A percentile compares a stretch with the other conserved stretches of the same genome.
Conservation (phyloP, 2,329 filamentous ascomycete genomes). For the Cladosporium velox region DNA sequence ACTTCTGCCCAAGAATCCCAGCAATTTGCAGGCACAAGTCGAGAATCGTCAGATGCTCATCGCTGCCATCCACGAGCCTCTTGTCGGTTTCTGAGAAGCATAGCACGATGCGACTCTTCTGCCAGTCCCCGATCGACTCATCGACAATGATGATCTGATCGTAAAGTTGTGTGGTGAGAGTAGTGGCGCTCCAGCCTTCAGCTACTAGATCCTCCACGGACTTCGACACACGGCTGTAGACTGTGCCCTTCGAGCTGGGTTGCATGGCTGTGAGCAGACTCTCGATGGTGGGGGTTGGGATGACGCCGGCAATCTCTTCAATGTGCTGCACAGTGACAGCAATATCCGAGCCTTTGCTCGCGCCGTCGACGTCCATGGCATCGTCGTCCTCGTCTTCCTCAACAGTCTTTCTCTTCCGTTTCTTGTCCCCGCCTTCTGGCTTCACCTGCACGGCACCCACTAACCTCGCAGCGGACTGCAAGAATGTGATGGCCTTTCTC, state of each 20-base stretch:
- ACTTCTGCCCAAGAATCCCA: slow-evolving; percentile 25
- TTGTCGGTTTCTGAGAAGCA: slow-evolving; percentile 95
- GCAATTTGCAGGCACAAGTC: slow-evolving; percentile 77
- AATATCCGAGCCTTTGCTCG: slow-evolving; percentile 22
- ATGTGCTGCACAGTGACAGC: slow-evolving; percentile 75
- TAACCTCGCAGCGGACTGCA: slow-evolving; percentile 90
- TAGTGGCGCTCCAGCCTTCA: slow-evolving; percentile 93
- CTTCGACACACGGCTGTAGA: slow-evolving; percentile 73
- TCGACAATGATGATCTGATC: slow-evolving; percentile 74
- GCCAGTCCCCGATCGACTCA: slow-evolving; percentile 76
- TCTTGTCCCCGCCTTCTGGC: slow-evolving; percentile 36
- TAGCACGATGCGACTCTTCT: slow-evolving; percentile 87
- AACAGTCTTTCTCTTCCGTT: slow-evolving; percentile 48
- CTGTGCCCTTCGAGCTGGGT: slow-evolving; percentile 62
- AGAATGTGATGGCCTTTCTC: slow-evolving; percentile 90
- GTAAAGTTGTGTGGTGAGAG: slow-evolving; percentile 84
- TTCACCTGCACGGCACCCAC: slow-evolving; percentile 62
- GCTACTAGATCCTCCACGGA: slow-evolving; percentile 89
- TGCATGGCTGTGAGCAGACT: slow-evolving; percentile 73
- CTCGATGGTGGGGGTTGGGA: slow-evolving; percentile 74
- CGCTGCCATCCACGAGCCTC: slow-evolving; percentile 87
- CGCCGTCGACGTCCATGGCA: slow-evolving; percentile 52
- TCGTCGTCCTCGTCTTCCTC: slow-evolving; percentile 65
- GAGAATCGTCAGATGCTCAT: slow-evolving; percentile 89
- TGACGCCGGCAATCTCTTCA: slow-evolving; percentile 94